Percentiles rank a stretch among this genome's conserved stretches.
phyloP scores from a whole-genome alignment of 129 eudicot genomes.

The Chrysanthemum seticuspe region DNA sequence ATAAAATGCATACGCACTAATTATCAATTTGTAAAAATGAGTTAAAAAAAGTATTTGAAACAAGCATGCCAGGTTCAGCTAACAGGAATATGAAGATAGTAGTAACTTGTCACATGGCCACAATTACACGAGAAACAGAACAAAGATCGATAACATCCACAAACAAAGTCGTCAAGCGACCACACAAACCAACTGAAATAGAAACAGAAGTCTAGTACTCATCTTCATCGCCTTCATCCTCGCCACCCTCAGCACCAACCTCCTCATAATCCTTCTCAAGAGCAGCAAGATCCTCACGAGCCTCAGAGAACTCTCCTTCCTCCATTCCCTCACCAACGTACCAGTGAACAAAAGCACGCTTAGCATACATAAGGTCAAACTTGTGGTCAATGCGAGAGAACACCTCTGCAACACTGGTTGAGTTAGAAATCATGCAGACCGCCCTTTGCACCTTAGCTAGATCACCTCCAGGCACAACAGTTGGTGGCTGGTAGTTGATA shows the following conservation, averaged over 20 bases:
- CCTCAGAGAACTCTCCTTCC: slow-evolving; percentile 76
- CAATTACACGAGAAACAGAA: not conserved
- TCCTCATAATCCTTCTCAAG: slow-evolving; percentile 36
- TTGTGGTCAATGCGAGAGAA: slow-evolving; percentile 64
- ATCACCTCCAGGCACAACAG: slow-evolving; percentile 71
- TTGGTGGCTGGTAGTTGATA: slow-evolving; percentile 54
- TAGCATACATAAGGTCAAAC: slow-evolving; percentile 71
- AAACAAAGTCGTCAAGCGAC: not conserved
- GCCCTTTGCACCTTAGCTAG: slow-evolving; percentile 72
- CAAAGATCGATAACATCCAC: not conserved
- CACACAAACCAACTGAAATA: slow-evolving; percentile 19
- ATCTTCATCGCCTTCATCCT: slow-evolving; percentile 66
- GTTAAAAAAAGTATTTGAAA: not conserved
- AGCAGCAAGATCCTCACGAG: slow-evolving; percentile 74
- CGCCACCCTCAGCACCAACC: slow-evolving; percentile 62
- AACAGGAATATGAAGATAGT: not conserved
- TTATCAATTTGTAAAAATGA: not conserved
- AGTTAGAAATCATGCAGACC: slow-evolving; percentile 69
- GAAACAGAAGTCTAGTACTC: slow-evolving; percentile 46
- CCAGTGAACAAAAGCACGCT: slow-evolving; percentile 73
- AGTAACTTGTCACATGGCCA: not conserved
- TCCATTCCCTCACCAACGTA: slow-evolving; percentile 87
- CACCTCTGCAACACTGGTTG: slow-evolving; percentile 73
- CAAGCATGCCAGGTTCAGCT: not conserved
- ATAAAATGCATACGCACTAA: too few species aligned